phyloP scores from a whole-genome alignment of 106 monocot species.

The Chionographis japonica region DNA sequence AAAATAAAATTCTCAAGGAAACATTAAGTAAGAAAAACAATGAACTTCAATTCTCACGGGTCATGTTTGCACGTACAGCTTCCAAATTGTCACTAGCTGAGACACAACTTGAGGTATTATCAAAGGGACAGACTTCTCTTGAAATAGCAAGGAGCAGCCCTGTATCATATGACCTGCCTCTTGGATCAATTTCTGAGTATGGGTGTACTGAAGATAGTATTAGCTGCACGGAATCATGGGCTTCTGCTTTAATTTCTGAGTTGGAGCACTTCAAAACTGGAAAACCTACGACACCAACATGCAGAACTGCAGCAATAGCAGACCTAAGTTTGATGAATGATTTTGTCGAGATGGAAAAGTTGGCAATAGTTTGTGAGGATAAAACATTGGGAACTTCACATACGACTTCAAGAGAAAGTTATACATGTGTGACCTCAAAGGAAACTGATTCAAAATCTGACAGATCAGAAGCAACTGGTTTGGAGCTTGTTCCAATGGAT shows the following conservation, averaged over 20 bases:
- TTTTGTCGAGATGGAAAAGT: conserved; percentile 69
- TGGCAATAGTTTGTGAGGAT: conserved; percentile 33
- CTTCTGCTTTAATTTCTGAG: conserved; percentile 63
- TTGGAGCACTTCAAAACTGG: conserved; percentile 53
- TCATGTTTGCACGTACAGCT: conserved; percentile 39
- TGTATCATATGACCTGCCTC: conserved; percentile 22
- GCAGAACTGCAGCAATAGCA: conserved; percentile 24
- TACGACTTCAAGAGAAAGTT: conserved; percentile 9
- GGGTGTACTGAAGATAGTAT: conserved; percentile 34
- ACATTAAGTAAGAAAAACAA: conserved; percentile 38
- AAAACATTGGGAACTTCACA: conserved; percentile 14
- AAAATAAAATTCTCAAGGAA: conserved; percentile 65
- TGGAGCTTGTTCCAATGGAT: conserved; percentile 27
- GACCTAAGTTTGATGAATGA: conserved; percentile 72
- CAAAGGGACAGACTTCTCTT: conserved; percentile 15
- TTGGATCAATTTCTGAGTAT: conserved; percentile 29
- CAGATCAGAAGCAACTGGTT: conserved; percentile 15
- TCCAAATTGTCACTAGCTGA: conserved; percentile 53
- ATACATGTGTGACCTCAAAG: conserved; percentile 4
- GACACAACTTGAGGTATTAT: conserved; percentile 32
- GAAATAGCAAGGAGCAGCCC: conserved; percentile 19
- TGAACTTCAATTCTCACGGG: conserved; percentile 41
- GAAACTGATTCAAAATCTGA: conserved; percentile 5
- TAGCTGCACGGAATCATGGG: conserved; percentile 67
- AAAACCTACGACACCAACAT: conserved; percentile 28